These are phyloP conservation scores for Colletotrichum caudatum DNA, from an alignment of 2,329 filamentous ascomycete genomes.

Conservation along the genomic window DNA sequence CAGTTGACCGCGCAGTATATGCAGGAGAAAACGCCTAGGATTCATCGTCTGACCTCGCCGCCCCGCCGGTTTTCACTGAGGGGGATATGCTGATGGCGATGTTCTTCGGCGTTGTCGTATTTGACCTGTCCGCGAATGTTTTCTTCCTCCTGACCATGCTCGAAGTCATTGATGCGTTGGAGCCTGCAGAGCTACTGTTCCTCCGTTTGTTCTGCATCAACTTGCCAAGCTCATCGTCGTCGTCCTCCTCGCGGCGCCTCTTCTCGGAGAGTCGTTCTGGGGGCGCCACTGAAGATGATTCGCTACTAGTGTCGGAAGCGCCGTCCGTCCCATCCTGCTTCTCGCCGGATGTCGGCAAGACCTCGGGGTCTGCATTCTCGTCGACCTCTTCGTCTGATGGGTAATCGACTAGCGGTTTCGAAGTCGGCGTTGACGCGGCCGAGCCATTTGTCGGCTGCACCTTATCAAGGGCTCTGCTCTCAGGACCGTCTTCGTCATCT, in stretches of 20 bases:
- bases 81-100: constrained; percentile 70
- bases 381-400: constrained; percentile 86
- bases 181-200: constrained; percentile 66
- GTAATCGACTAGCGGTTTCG: constrained; percentile 89
- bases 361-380: constrained; percentile 68
- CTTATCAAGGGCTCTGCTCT: constrained; percentile 50
- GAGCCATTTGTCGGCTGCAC: constrained; percentile 68
- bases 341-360: constrained; percentile 46
- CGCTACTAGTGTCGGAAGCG: constrained; percentile 34
- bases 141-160: constrained; percentile 59
- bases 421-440: constrained; percentile 61
- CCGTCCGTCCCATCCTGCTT: constrained; percentile 42
- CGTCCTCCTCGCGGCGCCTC: constrained; percentile 89
- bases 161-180: constrained; percentile 53
- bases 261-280: constrained; percentile 89
- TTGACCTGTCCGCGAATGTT: constrained; percentile 57
- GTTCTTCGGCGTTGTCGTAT: constrained; percentile 60
- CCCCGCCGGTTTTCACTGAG: constrained; percentile 56
- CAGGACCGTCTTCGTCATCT: constrained; percentile 66
- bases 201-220: constrained; percentile 75
- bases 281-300: constrained; percentile 58
- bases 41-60: constrained; percentile 55
- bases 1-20: constrained; percentile 14
- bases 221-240: constrained; percentile 92
- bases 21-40: constrained; percentile 46